Percentiles rank a stretch among this genome's conserved stretches.
These are phyloP conservation scores for Chlamydomonas sp. DNA, from an alignment of 139 green algal species.

Conservation along the genomic window DNA sequence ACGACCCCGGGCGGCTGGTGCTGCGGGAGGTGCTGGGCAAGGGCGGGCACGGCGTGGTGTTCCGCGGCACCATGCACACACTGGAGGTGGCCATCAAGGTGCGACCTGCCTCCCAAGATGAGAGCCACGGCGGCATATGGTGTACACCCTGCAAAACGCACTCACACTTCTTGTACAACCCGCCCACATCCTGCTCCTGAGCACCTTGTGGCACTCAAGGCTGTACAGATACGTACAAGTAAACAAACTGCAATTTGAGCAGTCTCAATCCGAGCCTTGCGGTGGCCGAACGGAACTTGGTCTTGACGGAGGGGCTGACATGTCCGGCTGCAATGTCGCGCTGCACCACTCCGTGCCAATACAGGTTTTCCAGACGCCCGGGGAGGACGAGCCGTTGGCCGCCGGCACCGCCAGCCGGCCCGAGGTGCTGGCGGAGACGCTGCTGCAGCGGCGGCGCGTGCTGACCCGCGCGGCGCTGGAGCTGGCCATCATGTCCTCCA, in stretches of 20 bases:
- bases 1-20: slow-evolving; percentile 27
- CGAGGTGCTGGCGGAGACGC: slow-evolving; percentile 40
- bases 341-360: not conserved
- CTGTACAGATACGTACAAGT: too few species aligned
- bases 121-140: too few species aligned
- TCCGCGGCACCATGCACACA: slow-evolving; percentile 28
- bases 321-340: not conserved
- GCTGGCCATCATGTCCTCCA: slow-evolving; percentile 42
- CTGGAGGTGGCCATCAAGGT: slow-evolving; percentile 46
- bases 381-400: slow-evolving; percentile 35
- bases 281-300: too few species aligned
- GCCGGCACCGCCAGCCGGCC: slow-evolving; percentile 31
- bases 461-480: slow-evolving; percentile 43
- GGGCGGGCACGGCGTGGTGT: slow-evolving; percentile 38
- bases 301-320: too few species aligned
- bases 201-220: too few species aligned
- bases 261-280: too few species aligned
- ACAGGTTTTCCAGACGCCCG: slow-evolving; percentile 34
- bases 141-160: too few species aligned
- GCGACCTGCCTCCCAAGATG: not conserved
- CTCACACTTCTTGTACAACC: too few species aligned
- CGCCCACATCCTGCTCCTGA: too few species aligned
- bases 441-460: slow-evolving; percentile 38
- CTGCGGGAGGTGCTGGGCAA: slow-evolving; percentile 33
- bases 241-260: too few species aligned